These are phyloP conservation scores for Aureobasidium subglaciale DNA, from an alignment of 2,329 filamentous ascomycete genomes.

Conservation along the genomic window DNA sequence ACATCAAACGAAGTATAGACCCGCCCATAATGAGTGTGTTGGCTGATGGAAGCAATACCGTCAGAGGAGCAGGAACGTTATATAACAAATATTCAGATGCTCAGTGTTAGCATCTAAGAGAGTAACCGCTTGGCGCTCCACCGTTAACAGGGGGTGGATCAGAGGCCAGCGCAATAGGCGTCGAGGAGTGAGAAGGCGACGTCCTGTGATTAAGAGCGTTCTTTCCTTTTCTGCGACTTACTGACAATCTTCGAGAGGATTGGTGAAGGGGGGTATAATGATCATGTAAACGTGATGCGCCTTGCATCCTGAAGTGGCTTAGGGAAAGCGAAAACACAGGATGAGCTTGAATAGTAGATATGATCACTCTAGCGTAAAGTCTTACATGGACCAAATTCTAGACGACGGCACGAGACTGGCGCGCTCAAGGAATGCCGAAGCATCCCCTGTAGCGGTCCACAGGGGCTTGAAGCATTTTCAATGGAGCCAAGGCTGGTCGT, in stretches of 20 bases:
- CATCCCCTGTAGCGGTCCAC: not conserved
- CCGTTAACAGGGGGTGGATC: slow-evolving; percentile 7
- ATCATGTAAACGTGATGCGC: slow-evolving; percentile 3
- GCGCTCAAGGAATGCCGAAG: not conserved
- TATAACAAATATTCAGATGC: not conserved
- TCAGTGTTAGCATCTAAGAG: not conserved
- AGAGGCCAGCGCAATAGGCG: not conserved
- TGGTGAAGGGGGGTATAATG: not conserved
- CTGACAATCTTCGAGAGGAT: not conserved
- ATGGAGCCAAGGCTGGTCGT: not conserved
- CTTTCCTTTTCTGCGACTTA: not conserved
- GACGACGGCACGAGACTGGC: no score
- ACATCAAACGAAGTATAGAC: not conserved
- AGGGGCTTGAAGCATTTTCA: not conserved
- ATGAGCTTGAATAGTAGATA: not conserved
- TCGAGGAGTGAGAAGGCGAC: not conserved
- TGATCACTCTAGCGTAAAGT: not conserved
- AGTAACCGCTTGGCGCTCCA: not conserved
- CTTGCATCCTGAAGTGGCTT: not conserved
- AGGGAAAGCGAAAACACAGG: not conserved
- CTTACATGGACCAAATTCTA: not conserved
- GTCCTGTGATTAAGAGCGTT: slow-evolving; percentile 3
- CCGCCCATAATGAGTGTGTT: not conserved
- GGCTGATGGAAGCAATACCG: not conserved
- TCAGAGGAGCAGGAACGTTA: not conserved